Conservation (phyloP, 2,329 filamentous ascomycete genomes). For the Phaeosphaeriaceae sp. region DNA sequence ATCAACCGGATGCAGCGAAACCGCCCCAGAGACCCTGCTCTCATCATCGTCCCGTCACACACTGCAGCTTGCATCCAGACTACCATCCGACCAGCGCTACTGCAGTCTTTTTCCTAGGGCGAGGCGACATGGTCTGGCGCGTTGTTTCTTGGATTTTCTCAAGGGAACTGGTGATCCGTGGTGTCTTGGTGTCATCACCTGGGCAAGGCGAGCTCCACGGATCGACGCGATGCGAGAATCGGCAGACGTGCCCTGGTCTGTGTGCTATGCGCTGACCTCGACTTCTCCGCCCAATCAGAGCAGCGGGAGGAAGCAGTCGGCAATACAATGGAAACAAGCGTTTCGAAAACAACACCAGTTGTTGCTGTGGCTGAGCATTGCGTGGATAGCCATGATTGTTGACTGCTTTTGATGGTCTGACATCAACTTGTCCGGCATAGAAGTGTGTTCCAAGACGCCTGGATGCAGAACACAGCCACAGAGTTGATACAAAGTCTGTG, state of each 20-base stretch:
- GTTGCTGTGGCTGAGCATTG: not conserved
- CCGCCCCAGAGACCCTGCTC: slow-evolving; percentile 6
- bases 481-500: too few species aligned
- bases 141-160: not conserved
- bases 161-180: not conserved
- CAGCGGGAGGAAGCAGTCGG: not conserved
- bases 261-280: not conserved
- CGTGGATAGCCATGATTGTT: too few species aligned
- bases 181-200: not conserved
- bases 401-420: too few species aligned
- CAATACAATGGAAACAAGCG: not conserved
- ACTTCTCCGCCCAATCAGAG: not conserved
- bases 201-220: not conserved
- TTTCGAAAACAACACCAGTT: not conserved
- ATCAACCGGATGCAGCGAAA: slow-evolving; percentile 4
- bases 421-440: too few species aligned
- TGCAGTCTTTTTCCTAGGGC: slow-evolving; percentile 13
- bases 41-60: slow-evolving; percentile 11
- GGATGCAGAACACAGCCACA: too few species aligned
- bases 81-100: slow-evolving; percentile 1
- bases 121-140: slow-evolving; percentile 13
- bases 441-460: too few species aligned
- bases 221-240: not conserved
- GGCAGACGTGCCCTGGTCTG: not conserved
- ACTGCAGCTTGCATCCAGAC: not conserved